These are phyloP conservation scores for Wilcoxina mikolae DNA, from an alignment of 495 filamentous ascomycete genomes.

Conservation along the genomic window DNA sequence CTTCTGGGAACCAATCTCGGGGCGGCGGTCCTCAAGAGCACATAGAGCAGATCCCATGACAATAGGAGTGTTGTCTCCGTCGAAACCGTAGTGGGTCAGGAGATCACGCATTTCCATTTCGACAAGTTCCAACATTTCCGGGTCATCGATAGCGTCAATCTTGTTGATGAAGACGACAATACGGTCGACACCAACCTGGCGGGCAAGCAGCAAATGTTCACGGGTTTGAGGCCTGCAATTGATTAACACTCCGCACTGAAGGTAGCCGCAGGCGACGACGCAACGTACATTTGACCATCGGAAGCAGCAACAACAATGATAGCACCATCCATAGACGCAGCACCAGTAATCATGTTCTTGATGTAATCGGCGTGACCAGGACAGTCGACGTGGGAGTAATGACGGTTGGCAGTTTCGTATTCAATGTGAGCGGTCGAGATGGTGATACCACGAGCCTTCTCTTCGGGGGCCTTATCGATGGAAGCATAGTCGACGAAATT, in stretches of 20 bases:
- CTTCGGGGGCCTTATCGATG: constrained; percentile 97
- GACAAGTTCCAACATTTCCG: constrained; percentile 98
- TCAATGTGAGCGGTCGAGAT: constrained; percentile 97
- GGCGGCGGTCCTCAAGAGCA: constrained; percentile 73
- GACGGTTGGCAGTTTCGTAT: constrained; percentile 76
- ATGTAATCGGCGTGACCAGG: constrained; percentile 99
- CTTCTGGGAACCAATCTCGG: constrained; percentile 71
- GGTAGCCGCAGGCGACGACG: not conserved
- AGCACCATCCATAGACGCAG: constrained; percentile 93
- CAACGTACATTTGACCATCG: constrained; percentile 81
- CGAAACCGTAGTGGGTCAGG: constrained; percentile 80
- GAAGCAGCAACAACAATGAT: constrained; percentile 97
- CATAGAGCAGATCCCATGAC: constrained; percentile 91
- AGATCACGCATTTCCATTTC: constrained; percentile 99
- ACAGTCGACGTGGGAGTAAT: constrained; percentile 99
- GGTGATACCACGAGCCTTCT: constrained; percentile 99
- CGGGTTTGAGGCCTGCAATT: constrained; percentile 75
- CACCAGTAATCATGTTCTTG: constrained; percentile 99
- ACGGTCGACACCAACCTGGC: constrained; percentile 93
- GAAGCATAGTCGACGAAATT: constrained; percentile 89
- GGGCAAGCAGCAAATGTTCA: constrained; percentile 93
- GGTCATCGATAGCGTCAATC: constrained; percentile 88
- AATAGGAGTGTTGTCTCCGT: constrained; percentile 94
- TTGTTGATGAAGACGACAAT: constrained; percentile 99
- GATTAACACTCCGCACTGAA: constrained; percentile 21